Evolutionary conservation across 108 stramenopile genomes (phyloP), one percentile per base, ranked within the genome.

Genomic region (Aurantiochytrium sp.): DNA sequence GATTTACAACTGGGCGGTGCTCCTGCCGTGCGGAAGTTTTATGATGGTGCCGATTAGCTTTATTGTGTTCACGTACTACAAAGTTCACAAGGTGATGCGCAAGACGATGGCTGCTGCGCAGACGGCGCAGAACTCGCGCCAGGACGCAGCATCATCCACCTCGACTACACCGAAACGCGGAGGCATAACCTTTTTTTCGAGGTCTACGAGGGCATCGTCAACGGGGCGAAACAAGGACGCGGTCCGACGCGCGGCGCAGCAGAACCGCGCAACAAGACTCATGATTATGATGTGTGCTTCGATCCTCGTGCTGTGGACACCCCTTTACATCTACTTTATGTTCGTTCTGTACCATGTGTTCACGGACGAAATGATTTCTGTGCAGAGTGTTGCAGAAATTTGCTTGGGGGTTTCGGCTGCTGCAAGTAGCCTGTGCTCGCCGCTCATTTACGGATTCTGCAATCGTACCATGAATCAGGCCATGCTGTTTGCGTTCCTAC

Each of bases 241-340:
- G 10, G 21, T 69, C 25, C 64, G 64, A 2, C 25, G 64, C 35
- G 64, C 42, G n/a, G 49, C 14, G 10, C 76, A 83, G 76, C 76
- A 53, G 49, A 83, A 83, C 23, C 45, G 51, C n/a, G 76, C 76
- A 35, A 83, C 76, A 23, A 10, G 51, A 6, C 76, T 83, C 51
- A 83, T 83, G 76, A 83, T 83, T 35, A 21, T 83, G 49, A 83
- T 83, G 76, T 83, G 76, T 35, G 76, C 12, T 83, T 83, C 76
- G n/a, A 83, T 83, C 51, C 4, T 83, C 28, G 45, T 6, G 45
- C 51, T 47, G 19, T 83, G 76, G 76, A 53, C 51, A 3, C 76
- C 76, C 0, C 51, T 83, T 18, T 83, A 83, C 28, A 83, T 83
- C n/a, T 83, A 83, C 3, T 83, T 53, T 53, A 28, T 83, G 25